Conservation (phyloP, 1,284 basidiomycete species). For the Austroboletus niveus region DNA sequence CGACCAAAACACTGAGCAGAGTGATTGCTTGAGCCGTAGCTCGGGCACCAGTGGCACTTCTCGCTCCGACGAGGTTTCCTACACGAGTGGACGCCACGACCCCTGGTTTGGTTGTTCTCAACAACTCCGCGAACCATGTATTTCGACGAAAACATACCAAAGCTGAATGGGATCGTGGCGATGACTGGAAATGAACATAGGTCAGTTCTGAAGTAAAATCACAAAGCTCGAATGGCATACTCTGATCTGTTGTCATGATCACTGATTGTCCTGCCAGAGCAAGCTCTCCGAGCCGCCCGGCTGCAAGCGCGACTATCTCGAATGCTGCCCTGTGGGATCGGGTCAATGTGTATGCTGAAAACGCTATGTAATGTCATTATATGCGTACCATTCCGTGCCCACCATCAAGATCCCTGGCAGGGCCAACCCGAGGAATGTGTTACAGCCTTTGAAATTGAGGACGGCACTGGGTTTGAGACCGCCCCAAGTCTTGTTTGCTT, state of each 20-base stretch:
- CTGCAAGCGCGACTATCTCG: constrained; percentile 77
- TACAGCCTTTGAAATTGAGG: constrained; percentile 48
- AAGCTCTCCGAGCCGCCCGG: constrained; percentile 63
- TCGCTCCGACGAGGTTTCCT: constrained; percentile 70
- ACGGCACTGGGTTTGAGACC: constrained; percentile 48
- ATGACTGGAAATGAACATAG: constrained; percentile 21
- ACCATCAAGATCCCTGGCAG: constrained; percentile 76
- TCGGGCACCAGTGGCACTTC: constrained; percentile 52
- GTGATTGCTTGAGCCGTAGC: constrained; percentile 63
- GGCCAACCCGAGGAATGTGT: constrained; percentile 59
- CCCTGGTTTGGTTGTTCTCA: constrained; percentile 33
- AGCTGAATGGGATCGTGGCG: constrained; percentile 28
- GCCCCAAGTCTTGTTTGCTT: constrained; percentile 61
- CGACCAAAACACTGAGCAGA: constrained; percentile 58
- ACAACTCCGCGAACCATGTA: neutral
- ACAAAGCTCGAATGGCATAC: constrained; percentile 31
- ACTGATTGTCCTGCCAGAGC: constrained; percentile 73
- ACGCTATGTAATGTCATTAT: no score
- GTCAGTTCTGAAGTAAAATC: constrained; percentile 5
- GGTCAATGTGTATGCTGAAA: no score
- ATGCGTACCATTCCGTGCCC: constrained; percentile 68
- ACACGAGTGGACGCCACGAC: constrained; percentile 73
- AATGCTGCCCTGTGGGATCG: constrained; percentile 62
- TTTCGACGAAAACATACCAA: constrained; percentile 18
- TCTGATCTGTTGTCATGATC: constrained; percentile 80